Conservation (phyloP, 352 stramenopile genomes). For the Phytophthora foliorum region DNA sequence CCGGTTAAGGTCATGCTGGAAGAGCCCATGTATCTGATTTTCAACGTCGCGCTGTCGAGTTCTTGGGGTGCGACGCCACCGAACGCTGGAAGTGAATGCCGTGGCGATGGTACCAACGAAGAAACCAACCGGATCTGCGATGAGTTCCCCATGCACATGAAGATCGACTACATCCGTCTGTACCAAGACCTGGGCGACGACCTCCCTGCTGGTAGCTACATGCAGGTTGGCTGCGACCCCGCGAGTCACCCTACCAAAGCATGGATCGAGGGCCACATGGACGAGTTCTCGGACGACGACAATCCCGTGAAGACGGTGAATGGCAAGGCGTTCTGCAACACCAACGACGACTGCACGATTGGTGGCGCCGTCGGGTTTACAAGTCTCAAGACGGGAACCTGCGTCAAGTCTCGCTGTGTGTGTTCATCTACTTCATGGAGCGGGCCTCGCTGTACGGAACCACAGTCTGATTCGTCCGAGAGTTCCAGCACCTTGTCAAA, state of each 20-base stretch:
- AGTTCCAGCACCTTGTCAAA: constrained; percentile 39
- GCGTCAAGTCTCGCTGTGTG: constrained; percentile 60
- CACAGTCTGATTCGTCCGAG: constrained; percentile 42
- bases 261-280: constrained; percentile 74
- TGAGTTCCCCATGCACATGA: constrained; percentile 80
- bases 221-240: constrained; percentile 70
- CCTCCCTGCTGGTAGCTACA: constrained; percentile 51
- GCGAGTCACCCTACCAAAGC: constrained; percentile 62
- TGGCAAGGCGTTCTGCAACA: constrained; percentile 59
- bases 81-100: constrained; percentile 58
- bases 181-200: constrained; percentile 67
- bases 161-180: constrained; percentile 77
- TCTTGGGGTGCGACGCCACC: constrained; percentile 84
- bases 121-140: constrained; percentile 66
- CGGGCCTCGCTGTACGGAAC: constrained; percentile 55
- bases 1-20: constrained; percentile 77
- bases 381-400: constrained; percentile 55
- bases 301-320: constrained; percentile 57
- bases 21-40: constrained; percentile 94
- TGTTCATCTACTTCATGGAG: constrained; percentile 64
- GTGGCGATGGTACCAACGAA: constrained; percentile 54
- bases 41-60: constrained; percentile 94
- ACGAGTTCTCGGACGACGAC: constrained; percentile 68
- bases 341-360: constrained; percentile 69
- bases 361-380: constrained; percentile 26